phyloP scores from a whole-genome alignment of 192 early-diverging fungal species.

The Entophlyctis luteolus region DNA sequence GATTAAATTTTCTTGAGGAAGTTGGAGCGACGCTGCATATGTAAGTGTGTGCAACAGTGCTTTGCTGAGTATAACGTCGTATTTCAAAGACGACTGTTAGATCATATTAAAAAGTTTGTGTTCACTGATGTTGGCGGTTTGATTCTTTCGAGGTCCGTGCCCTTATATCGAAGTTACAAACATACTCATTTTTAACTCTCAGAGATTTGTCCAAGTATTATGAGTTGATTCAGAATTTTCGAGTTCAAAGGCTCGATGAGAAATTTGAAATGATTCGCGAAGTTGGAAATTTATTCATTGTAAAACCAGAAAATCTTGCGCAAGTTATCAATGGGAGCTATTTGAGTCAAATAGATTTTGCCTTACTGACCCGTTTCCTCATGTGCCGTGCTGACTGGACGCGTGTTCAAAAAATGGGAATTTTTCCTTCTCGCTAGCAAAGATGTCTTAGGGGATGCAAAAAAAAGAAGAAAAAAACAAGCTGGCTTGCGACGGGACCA shows the following conservation, averaged over 20 bases:
- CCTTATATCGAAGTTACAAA: too few species aligned
- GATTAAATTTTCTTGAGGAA: slow-evolving; percentile 70
- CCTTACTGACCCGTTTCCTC: slow-evolving; percentile 80
- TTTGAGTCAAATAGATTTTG: slow-evolving; percentile 74
- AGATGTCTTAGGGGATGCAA: neutral
- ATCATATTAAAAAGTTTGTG: slow-evolving; percentile 85
- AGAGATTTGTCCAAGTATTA: slow-evolving; percentile 94
- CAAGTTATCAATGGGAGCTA: slow-evolving; percentile 81
- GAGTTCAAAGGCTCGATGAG: slow-evolving; percentile 68
- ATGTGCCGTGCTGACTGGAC: slow-evolving; percentile 79
- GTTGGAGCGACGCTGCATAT: slow-evolving; percentile 76
- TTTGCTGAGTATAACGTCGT: neutral
- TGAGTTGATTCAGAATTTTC: slow-evolving; percentile 74
- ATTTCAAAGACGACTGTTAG: slow-evolving; percentile 70
- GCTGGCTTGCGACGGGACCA: too few species aligned
- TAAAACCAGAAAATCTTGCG: slow-evolving; percentile 84
- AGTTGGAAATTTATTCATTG: slow-evolving; percentile 88
- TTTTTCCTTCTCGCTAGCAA: slow-evolving; percentile 3
- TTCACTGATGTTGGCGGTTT: slow-evolving; percentile 85
- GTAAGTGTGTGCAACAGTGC: slow-evolving; percentile 40
- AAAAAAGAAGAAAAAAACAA: neutral
- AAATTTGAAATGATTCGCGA: slow-evolving; percentile 88
- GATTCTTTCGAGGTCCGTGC: slow-evolving; percentile 74
- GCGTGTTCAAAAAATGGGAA: slow-evolving; percentile 38
- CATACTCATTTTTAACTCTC: neutral